Evolutionary conservation across 2,329 filamentous ascomycete genomes (phyloP).

Genomic region (Albophoma yamanashiensis): DNA sequence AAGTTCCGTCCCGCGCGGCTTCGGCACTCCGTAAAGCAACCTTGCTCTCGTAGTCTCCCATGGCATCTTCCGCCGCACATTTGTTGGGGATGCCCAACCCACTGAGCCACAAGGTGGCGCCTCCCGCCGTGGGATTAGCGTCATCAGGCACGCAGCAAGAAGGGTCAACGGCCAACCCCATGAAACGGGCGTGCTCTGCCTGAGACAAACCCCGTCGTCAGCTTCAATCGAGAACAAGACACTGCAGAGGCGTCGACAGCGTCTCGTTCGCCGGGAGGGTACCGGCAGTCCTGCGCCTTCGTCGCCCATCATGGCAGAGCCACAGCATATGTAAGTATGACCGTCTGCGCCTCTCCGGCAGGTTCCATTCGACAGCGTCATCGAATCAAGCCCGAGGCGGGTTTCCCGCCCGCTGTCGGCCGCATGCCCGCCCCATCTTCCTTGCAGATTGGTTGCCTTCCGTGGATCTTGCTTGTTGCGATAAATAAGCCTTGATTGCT

Average conservation of each 20-base stretch:
- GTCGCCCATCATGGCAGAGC: constrained; percentile 13
- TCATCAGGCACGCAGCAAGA: not conserved
- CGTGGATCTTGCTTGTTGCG: not conserved
- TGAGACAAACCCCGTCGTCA: not conserved
- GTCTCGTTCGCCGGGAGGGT: not conserved
- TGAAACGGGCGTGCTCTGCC: not conserved
- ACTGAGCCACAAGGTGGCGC: not conserved
- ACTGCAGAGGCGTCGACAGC: not conserved
- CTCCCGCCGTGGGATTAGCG: not conserved
- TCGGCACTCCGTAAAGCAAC: too few relatives aligned
- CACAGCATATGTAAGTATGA: constrained; percentile 23
- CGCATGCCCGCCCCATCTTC: constrained; percentile 1
- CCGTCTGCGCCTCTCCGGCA: constrained; percentile 4
- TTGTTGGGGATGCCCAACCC: not conserved
- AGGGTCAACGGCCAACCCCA: not conserved
- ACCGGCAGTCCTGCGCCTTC: not conserved
- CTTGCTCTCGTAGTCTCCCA: not conserved
- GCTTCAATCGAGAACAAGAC: not conserved
- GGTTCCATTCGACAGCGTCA: constrained; percentile 9
- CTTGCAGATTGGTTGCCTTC: not conserved
- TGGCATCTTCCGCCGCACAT: not conserved
- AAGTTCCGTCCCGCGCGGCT: not conserved
- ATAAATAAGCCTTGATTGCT: not conserved
- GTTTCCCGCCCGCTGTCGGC: not conserved
- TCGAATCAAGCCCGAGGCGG: constrained; percentile 14